Evolutionary conservation across 345 rosid species (phyloP), one percentile per base, ranked within the genome.

Genomic region (Mangifera indica): DNA sequence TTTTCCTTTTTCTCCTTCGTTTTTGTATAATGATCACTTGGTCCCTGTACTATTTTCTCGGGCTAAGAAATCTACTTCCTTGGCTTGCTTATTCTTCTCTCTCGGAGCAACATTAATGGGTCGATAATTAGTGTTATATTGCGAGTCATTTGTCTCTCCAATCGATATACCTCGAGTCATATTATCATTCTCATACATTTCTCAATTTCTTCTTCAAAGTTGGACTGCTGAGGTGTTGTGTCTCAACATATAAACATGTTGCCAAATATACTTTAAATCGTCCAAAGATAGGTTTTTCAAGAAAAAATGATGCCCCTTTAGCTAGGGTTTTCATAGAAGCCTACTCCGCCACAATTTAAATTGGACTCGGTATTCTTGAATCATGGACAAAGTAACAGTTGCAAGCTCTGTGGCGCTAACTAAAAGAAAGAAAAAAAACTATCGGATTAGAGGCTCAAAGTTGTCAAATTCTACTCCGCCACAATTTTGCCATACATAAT

Each of bases 261-360:
- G 86, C 89, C 85, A 85, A 11, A 90, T 12, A 58, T 83, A 69
- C 21, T 74, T 79, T 37, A 87, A 65, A 29, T 87, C 88, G 2
- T 76, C 60, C 1, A 76, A 9, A 17, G 75, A 85, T 58, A 0
- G 91, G 91, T 6, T 81, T 79, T 52, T 63, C 32, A 0, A 84
- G 77, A 46, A 17, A 60, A 53, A 64, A 78, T 0, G 72, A n/a
- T 2, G 91, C 84, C 20, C 82, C 79, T 54, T 69, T 74, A 12
- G 3, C 63, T 42, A 88, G 63, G 54, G 72, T 66, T 20, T 71
- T 79, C 1, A 53, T 21, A 0, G 76, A 65, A 63, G 45, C 63
- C n/a, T n/a, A 0, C n/a, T 26, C 0, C 21, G 88, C 86, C 59
- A 89, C 61, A 89, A 60, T 70, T 51, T 74, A 53, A 87, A 85